phyloP scores from a whole-genome alignment of 495 filamentous ascomycete species.

The Penicillium tannophilum region DNA sequence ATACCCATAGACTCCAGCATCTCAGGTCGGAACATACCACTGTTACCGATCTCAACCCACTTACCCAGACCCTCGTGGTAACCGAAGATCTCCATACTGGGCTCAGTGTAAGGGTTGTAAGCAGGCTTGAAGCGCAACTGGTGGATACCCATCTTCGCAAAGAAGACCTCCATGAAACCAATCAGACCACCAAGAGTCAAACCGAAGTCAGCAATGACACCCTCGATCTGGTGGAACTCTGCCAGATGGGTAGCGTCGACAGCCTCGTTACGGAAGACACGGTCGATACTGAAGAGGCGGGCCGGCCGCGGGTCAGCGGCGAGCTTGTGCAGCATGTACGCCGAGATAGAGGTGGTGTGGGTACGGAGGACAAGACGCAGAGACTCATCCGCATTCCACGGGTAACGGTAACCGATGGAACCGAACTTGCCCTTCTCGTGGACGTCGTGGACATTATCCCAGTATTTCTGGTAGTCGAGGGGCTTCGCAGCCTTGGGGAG shows the following conservation, averaged over 20 bases:
- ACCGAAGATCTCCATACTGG: conserved; percentile 94
- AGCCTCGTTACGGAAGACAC: conserved; percentile 94
- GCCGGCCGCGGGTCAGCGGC: conserved; percentile 79
- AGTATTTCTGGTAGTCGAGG: conserved; percentile 81
- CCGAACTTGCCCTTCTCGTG: conserved; percentile 88
- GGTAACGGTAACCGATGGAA: conserved; percentile 92
- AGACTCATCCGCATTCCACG: conserved; percentile 88
- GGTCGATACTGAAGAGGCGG: conserved; percentile 95
- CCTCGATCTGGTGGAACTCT: conserved; percentile 98
- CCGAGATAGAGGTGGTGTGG: conserved; percentile 89
- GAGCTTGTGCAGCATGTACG: conserved; percentile 86
- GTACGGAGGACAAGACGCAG: conserved; percentile 89
- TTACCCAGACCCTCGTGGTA: conserved; percentile 88
- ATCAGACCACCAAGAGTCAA: conserved; percentile 90
- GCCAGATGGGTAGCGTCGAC: conserved; percentile 96
- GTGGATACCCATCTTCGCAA: conserved; percentile 90
- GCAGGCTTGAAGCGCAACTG: conserved; percentile 91
- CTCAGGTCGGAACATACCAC: conserved; percentile 96
- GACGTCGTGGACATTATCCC: conserved; percentile 78
- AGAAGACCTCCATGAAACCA: conserved; percentile 97
- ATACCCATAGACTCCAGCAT: conserved; percentile 92
- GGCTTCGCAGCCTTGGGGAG: conserved; percentile 45
- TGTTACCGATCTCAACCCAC: conserved; percentile 97
- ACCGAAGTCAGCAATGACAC: conserved; percentile 94
- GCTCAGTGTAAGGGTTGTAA: conserved; percentile 99